These are phyloP conservation scores for Suhomyces canberraensis DNA, from an alignment of 805 yeast species.

Conservation along the genomic window DNA sequence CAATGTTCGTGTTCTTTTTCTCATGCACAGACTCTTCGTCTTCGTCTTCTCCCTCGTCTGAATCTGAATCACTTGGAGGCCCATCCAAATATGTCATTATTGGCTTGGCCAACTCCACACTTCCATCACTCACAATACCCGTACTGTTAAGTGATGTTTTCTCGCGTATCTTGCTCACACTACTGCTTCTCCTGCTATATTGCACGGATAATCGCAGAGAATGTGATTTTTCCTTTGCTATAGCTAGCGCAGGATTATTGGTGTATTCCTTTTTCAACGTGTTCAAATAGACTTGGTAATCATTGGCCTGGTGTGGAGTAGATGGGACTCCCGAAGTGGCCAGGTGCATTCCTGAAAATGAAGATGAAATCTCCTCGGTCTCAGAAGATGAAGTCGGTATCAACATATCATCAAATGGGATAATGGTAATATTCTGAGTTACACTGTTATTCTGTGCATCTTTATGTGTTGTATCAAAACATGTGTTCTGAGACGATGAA, in stretches of 20 bases:
- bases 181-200: neutral
- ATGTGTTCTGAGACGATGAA: constrained; percentile 6
- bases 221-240: neutral
- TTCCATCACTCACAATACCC: constrained; percentile 9
- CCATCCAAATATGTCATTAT: constrained; percentile 35
- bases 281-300: constrained; percentile 19
- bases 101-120: constrained; percentile 9
- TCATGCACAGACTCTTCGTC: no score
- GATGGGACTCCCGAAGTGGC: neutral
- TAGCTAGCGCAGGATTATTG: neutral
- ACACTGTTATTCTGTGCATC: neutral
- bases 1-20: no score
- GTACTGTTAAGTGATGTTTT: constrained; percentile 3
- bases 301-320: constrained; percentile 6
- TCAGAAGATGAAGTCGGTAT: constrained; percentile 12
- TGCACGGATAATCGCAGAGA: neutral
- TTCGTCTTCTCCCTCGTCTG: constrained; percentile 4
- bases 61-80: constrained; percentile 37
- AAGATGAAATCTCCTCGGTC: constrained; percentile 10
- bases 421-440: constrained; percentile 3
- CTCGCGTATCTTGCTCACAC: no score
- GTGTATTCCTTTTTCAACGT: constrained; percentile 3
- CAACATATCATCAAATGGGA: constrained; percentile 8
- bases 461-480: constrained; percentile 1
- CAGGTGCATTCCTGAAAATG: neutral